Percentiles rank a stretch among this genome's conserved stretches.
These are phyloP conservation scores for Hevea brasiliensis DNA, from an alignment of 345 rosid species.

Conservation along the genomic window DNA sequence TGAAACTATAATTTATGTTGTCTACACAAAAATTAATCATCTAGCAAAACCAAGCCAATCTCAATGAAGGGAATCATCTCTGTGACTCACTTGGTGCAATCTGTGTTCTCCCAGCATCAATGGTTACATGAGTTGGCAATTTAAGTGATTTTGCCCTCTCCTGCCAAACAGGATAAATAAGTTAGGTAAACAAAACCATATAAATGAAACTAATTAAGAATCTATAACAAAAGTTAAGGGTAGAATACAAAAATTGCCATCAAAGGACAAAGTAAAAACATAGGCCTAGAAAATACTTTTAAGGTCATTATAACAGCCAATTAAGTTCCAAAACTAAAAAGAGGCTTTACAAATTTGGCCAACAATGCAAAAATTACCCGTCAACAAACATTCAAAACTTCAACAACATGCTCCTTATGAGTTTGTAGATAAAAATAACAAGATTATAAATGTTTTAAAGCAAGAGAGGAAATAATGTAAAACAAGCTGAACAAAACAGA, in stretches of 20 bases:
- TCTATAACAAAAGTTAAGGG: not conserved
- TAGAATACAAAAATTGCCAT: not conserved
- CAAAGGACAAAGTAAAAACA: not conserved
- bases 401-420: not conserved
- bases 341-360: not conserved
- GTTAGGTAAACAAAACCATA: constrained; percentile 5
- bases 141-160: constrained; percentile 84
- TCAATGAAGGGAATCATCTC: constrained; percentile 10
- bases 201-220: not conserved
- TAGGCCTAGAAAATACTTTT: not conserved
- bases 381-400: not conserved
- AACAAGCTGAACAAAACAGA: not conserved
- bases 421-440: not conserved
- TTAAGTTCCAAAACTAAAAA: not conserved
- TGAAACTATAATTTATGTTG: not conserved
- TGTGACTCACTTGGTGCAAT: constrained; percentile 93
- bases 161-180: constrained; percentile 41
- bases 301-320: not conserved
- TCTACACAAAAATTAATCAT: constrained; percentile 1
- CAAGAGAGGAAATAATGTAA: not conserved
- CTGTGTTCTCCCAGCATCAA: constrained; percentile 99
- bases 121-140: constrained; percentile 88
- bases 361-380: not conserved
- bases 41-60: not conserved
- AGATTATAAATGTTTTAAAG: not conserved